Base-by-base conservation (phyloP, 148 eudicot genomes). In the Selenicereus undatus region DNA sequence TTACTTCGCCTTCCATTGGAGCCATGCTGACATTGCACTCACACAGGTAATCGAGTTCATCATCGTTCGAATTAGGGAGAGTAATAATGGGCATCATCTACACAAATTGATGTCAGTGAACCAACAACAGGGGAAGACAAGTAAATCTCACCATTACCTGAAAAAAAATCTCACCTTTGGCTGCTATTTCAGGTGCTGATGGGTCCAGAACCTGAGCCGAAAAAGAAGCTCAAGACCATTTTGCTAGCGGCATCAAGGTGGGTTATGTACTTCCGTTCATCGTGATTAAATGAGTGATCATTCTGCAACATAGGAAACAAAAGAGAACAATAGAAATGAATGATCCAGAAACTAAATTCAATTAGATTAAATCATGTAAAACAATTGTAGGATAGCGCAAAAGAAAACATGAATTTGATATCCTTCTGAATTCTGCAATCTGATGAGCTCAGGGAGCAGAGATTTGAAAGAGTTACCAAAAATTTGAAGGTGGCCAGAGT, bases 1-100 rank as follows among this genome's bases (percentile, higher is more conserved):
- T 82, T 97, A 97, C 89, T 97, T 92, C 70, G 99, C 97, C 39
- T 97, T 94, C 76, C 99, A 97, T 54, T 97, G 99, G 99, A 89
- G 71, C 80, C 91, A 85, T 71, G 95, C 97, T 39, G 91, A 90
- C 56, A 78, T 80, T 72, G 89, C 97, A 83, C 93, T 97, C 80
- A 87, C 89, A 45, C 97, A 97, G 93, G 99, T 91, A 86, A 77
- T 32, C 14, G 42, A 26, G n/a, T 24, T 35, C 60, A 45, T 48
- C 11, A 45, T 73, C 27, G 14, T 8, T 71, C 74, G 3, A 71
- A 32, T 18, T 71, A 20, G 74, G n/a, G 74, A 71, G 11, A 20
- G 21, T 71, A 21, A 71, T 71, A 36, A 64, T 30, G 39, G 17
- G 36, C 10, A 30, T 27, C 9, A 56, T 56, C 20, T 20, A 56